Conservation (phyloP, 2,329 filamentous ascomycete species). For the Huntiella bhutanensis region DNA sequence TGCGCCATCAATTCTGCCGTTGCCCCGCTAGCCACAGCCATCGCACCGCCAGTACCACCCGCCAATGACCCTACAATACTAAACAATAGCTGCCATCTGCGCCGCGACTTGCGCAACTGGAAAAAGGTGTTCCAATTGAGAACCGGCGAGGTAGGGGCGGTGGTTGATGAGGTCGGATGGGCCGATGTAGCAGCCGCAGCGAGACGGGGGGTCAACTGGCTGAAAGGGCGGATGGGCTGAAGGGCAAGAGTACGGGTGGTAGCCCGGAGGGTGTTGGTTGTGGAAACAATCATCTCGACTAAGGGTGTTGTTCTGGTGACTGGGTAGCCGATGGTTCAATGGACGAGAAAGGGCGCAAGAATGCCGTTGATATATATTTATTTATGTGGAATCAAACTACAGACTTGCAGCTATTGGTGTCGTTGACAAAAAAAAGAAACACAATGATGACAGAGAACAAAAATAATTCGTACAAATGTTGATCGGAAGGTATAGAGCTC, state of each 20-base stretch:
- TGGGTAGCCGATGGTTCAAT: no score
- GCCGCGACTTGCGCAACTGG: slow-evolving; percentile 66
- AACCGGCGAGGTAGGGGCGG: slow-evolving; percentile 17
- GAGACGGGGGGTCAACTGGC: slow-evolving; percentile 7
- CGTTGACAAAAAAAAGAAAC: no score
- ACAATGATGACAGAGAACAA: no score
- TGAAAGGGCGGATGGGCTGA: slow-evolving; percentile 11
- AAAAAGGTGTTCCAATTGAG: slow-evolving; percentile 90
- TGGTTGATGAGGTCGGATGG: slow-evolving; percentile 11
- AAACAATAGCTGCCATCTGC: slow-evolving; percentile 64
- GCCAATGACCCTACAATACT: slow-evolving; percentile 46
- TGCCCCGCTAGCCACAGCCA: slow-evolving; percentile 50
- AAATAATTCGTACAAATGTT: no score
- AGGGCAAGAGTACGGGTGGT: slow-evolving; percentile 1
- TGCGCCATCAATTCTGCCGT: slow-evolving; percentile 52
- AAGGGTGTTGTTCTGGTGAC: no score
- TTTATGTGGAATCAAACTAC: no score
- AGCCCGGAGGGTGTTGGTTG: slow-evolving; percentile 4
- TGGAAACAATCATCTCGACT: background rate
- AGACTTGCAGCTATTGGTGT: no score
- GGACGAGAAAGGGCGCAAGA: no score
- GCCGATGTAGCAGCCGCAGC: slow-evolving; percentile 9
- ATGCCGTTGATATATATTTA: no score
- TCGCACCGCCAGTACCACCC: slow-evolving; percentile 42
- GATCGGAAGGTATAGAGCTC: no score